phyloP scores from a whole-genome alignment of 306 rosid species.

The Prunus mira region DNA sequence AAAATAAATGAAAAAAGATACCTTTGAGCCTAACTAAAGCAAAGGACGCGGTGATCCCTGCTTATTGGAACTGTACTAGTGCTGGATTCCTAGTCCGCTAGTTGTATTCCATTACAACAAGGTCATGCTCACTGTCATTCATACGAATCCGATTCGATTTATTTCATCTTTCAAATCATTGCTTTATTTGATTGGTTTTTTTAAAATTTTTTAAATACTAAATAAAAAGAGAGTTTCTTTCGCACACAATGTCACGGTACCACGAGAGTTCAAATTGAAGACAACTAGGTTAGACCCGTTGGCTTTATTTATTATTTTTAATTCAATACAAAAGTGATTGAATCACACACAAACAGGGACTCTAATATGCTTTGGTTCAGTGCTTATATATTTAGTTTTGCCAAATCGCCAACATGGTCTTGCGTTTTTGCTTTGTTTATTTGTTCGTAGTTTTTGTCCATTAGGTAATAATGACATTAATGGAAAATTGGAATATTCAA shows the following conservation, averaged over 20 bases:
- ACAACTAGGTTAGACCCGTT: no score
- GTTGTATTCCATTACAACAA: not conserved
- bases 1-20: not conserved
- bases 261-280: no score
- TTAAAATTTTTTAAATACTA: no score
- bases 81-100: constrained; percentile 1
- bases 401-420: not conserved
- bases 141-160: not conserved
- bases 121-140: not conserved
- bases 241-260: fast-evolving
- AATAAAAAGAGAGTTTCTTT: no score
- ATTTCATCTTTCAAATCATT: not conserved
- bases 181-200: not conserved
- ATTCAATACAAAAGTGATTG: not conserved
- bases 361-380: not conserved
- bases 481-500: constrained; percentile 1
- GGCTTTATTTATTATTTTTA: no score
- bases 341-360: not conserved
- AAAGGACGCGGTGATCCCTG: not conserved
- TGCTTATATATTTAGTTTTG: not conserved
- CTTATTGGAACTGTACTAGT: not conserved
- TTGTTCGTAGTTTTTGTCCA: constrained; percentile 13
- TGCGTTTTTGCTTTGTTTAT: not conserved
- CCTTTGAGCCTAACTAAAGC: not conserved
- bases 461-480: constrained; percentile 8